phyloP scores from a whole-genome alignment of 2,329 filamentous ascomycete genomes.

The Ophiostoma himal-ulmi region DNA sequence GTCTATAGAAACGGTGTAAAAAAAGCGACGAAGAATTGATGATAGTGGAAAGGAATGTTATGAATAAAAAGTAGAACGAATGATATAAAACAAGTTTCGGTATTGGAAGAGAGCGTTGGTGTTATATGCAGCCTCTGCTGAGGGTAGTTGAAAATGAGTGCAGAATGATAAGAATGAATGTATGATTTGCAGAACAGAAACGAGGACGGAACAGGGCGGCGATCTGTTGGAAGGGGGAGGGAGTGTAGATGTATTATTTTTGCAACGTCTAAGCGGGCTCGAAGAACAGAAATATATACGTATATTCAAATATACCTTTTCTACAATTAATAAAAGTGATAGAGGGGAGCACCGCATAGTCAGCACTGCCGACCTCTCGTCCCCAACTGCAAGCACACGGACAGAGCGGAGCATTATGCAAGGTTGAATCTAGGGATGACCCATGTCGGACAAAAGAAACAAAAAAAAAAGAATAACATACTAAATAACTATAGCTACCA shows the following conservation, averaged over 20 bases:
- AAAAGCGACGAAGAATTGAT: neutral
- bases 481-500: neutral
- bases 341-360: neutral
- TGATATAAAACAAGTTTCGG: neutral
- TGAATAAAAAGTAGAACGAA: neutral
- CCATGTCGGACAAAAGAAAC: neutral
- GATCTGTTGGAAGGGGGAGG: constrained; percentile 1
- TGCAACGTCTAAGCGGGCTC: neutral
- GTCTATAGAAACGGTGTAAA: neutral
- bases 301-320: neutral
- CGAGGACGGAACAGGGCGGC: neutral
- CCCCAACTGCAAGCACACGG: neutral
- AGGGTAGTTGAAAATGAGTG: neutral
- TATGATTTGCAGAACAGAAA: neutral
- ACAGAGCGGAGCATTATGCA: constrained; percentile 10
- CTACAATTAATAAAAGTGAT: neutral
- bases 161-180: neutral
- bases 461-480: neutral
- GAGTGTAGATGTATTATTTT: neutral
- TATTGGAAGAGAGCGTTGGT: neutral
- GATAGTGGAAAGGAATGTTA: neutral
- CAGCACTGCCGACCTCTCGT: neutral
- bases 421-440: constrained; percentile 4
- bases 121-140: neutral
- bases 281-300: neutral